phyloP scores from a whole-genome alignment of 805 yeast genomes.

The Hanseniaspora guilliermondii region DNA sequence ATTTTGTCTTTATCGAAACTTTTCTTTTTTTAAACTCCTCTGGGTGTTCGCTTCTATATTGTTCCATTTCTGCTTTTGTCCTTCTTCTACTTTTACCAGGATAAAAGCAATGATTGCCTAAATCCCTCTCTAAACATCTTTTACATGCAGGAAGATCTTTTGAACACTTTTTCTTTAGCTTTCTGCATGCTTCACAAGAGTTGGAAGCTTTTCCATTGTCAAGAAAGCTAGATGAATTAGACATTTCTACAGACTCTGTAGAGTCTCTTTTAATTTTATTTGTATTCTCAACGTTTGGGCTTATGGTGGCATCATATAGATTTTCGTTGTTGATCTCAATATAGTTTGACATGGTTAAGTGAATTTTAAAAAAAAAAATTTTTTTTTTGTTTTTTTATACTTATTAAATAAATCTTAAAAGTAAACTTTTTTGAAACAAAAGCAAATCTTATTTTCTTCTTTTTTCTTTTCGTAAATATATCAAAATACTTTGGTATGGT shows the following conservation, averaged over 20 bases:
- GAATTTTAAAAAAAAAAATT: no score
- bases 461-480: no score
- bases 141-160: constrained; percentile 34
- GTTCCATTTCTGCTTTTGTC: constrained; percentile 17
- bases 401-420: no score
- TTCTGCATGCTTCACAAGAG: constrained; percentile 38
- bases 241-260: no score
- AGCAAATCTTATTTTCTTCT: no score
- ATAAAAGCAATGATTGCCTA: constrained; percentile 32
- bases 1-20: constrained; percentile 5
- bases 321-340: background rate
- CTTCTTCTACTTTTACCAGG: constrained; percentile 35
- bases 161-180: constrained; percentile 39
- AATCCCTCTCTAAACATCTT: constrained; percentile 29
- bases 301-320: background rate
- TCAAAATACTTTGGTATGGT: no score
- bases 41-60: constrained; percentile 18
- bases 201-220: constrained; percentile 19
- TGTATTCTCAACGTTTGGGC: background rate
- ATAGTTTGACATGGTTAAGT: no score
- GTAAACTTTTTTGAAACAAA: no score
- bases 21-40: constrained; percentile 20
- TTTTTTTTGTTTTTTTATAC: no score
- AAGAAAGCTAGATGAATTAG: background rate
- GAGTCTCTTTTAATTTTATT: no score